Percentiles rank a stretch among this genome's conserved stretches.
Conservation (phyloP, 208 protist genomes). For the Entamoeba histolytica region DNA sequence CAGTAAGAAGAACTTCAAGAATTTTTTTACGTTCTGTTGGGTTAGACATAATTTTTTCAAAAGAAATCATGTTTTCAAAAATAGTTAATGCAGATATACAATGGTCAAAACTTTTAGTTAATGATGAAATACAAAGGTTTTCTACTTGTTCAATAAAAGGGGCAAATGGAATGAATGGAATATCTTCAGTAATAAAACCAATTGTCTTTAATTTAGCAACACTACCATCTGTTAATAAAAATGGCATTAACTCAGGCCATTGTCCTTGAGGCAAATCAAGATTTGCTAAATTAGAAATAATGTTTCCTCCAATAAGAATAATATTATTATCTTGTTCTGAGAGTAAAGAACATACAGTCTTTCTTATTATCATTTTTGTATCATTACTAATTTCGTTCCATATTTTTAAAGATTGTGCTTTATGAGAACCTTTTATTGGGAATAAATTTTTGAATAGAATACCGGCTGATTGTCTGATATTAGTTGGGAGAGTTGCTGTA, state of each 20-base stretch:
- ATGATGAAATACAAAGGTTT: background rate
- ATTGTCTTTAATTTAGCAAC: background rate
- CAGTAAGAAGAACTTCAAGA: background rate
- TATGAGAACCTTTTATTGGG: background rate
- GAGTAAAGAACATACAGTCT: background rate
- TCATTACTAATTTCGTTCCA: background rate
- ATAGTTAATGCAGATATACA: background rate
- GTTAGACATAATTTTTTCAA: background rate
- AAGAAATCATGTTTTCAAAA: background rate
- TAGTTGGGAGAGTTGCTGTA: background rate
- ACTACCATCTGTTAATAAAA: background rate
- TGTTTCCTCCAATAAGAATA: background rate
- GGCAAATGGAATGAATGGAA: background rate
- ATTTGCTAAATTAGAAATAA: background rate
- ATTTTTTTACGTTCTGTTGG: background rate
- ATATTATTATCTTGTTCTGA: background rate
- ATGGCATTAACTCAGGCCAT: background rate
- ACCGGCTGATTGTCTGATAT: background rate
- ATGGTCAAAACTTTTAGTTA: background rate
- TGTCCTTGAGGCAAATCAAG: background rate
- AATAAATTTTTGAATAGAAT: background rate
- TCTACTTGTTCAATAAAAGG: background rate
- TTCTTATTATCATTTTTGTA: background rate
- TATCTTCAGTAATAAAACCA: background rate
- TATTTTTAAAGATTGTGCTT: background rate